Evolutionary conservation across 2,329 filamentous ascomycete species (phyloP).

Genomic region (Pochonia chlamydosporia): DNA sequence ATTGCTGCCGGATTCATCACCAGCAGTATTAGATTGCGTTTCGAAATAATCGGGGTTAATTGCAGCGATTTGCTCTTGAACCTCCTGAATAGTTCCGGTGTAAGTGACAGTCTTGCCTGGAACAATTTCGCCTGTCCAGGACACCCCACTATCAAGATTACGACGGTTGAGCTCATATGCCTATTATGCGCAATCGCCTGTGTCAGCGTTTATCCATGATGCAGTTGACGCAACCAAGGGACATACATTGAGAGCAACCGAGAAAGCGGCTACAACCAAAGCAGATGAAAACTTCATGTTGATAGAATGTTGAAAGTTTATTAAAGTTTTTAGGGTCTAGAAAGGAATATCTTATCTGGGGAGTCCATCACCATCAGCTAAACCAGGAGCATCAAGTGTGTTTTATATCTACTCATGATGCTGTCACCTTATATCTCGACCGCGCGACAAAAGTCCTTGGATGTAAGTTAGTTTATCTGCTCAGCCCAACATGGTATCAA

Average conservation of each 20-base stretch:
- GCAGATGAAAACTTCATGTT: neutral
- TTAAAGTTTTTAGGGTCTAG: too few species aligned
- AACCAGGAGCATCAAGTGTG: too few species aligned
- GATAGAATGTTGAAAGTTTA: too few species aligned
- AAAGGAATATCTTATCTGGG: too few species aligned
- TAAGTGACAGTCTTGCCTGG: neutral
- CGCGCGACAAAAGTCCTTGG: too few species aligned
- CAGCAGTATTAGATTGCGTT: neutral
- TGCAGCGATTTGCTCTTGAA: neutral
- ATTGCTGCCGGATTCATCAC: neutral
- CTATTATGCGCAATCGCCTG: neutral
- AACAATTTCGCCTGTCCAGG: conserved; percentile 2
- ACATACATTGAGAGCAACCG: neutral
- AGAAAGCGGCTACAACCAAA: neutral
- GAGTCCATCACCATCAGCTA: too few species aligned
- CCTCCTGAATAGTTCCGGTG: neutral
- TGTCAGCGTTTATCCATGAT: neutral
- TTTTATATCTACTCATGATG: too few species aligned
- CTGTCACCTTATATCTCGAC: too few species aligned
- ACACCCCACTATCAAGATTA: neutral
- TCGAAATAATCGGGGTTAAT: neutral
- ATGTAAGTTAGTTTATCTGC: too few species aligned
- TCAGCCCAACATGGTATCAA: too few species aligned
- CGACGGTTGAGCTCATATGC: neutral
- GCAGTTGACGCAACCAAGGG: neutral